phyloP scores from a whole-genome alignment of 208 protist species.

The Strigomonas culicis region DNA sequence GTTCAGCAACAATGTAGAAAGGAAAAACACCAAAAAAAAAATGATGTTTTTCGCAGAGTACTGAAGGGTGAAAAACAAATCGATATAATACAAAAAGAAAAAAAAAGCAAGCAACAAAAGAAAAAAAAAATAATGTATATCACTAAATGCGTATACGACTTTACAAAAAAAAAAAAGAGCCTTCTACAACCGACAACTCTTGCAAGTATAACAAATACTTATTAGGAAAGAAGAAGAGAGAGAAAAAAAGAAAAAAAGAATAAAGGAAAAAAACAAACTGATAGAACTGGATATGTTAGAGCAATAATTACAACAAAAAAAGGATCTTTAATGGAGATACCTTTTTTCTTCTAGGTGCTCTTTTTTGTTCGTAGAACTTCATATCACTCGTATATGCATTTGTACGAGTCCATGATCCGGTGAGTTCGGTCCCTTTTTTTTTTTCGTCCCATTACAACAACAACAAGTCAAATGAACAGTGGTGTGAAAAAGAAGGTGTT shows the following conservation, averaged over 20 bases:
- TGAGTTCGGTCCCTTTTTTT: no score
- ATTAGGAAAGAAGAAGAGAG: constrained; percentile 9
- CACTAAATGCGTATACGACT: no score
- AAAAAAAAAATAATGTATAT: constrained; percentile 14
- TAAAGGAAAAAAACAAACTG: neutral
- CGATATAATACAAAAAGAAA: neutral
- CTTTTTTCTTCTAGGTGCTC: neutral
- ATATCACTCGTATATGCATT: no score
- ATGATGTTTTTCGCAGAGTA: no score
- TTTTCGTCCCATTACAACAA: neutral
- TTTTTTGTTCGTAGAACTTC: neutral
- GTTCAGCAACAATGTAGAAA: no score
- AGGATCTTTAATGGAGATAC: neutral
- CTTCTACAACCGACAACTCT: neutral
- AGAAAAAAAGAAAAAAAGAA: constrained; percentile 10
- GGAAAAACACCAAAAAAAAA: neutral
- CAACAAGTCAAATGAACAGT: no score
- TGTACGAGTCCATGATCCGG: no score
- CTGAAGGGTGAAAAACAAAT: neutral
- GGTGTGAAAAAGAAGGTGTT: no score
- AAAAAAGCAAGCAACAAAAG: neutral
- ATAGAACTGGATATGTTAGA: neutral
- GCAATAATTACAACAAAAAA: constrained; percentile 3
- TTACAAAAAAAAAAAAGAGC: neutral
- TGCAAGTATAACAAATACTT: neutral